Evolutionary conservation across 176 grass and related monocot genomes (phyloP), one percentile per base, ranked within the genome.

Genomic region (Phragmites australis): DNA sequence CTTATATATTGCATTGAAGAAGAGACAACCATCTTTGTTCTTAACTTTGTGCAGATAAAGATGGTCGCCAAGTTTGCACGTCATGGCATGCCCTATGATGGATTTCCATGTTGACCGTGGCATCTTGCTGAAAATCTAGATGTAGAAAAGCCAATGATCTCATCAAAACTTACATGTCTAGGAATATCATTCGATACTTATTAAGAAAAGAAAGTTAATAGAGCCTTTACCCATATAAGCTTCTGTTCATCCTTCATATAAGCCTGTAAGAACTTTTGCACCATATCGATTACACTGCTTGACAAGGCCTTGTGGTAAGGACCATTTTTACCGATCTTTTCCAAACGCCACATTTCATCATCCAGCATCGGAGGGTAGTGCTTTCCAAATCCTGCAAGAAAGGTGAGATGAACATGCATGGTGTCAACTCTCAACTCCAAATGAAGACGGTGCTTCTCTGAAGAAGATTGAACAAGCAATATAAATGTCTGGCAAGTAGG

Each of bases 271-370:
- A 90, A 76, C 80, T 84, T 56, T 16, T 87, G 81, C 17, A 90
- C 84, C 0, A 80, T 76, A 40, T 84, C 15, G 30, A 90, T 83
- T 62, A 80, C 84, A 44, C 21, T 78, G 8, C 42, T 32, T 49
- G 74, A 80, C 53, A 90, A 79, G 30, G 75, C 81, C 23, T 76
- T 44, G 29, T 80, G 29, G 40, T 87, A 83, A 80, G 58, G 40
- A 6, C 84, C 88, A 50, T 41, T 50, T 60, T 59, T 83, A 31
- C 68, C 63, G 43, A 90, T 87, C 53, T 64, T 70, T 80, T 87
- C 48, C 61, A 90, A 70, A 18, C 84, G 88, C 88, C 88, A 90
- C 18, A 90, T 80, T 80, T 87, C 69, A 16, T 87, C 88, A 0
- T 63, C 68, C 18, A 83, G 37, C 75, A 52, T 32, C 22, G 84